Evolutionary conservation across 345 rosid species (phyloP).

Genomic region (Gossypium turneri): DNA sequence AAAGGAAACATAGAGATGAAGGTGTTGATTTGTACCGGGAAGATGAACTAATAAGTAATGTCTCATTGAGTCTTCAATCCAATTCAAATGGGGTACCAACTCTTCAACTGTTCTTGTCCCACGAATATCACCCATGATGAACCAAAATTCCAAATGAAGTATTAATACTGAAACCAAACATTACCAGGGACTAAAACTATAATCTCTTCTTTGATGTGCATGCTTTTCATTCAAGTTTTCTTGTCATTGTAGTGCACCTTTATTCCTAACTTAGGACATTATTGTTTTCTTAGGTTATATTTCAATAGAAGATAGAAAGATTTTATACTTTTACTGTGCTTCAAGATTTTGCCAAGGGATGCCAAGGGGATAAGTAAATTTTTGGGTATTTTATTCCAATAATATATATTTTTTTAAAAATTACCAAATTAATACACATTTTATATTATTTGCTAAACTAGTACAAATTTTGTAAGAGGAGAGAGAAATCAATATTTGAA

Average conservation of each 20-base stretch:
- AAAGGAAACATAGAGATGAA: neutral
- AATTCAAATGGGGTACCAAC: neutral
- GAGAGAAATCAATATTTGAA: no score
- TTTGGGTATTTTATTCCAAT: neutral
- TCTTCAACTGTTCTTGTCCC: neutral
- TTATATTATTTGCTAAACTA: no score
- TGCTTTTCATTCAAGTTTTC: neutral
- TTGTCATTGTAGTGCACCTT: slow-evolving; percentile 2
- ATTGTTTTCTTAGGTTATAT: neutral
- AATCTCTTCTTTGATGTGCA: neutral
- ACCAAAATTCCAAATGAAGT: neutral
- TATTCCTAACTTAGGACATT: slow-evolving; percentile 1
- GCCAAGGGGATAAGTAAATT: neutral
- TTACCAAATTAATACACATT: no score
- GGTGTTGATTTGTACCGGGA: neutral
- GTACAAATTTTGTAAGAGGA: no score
- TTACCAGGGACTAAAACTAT: neutral
- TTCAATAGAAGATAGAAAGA: neutral
- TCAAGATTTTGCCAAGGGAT: neutral
- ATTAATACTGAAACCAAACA: neutral
- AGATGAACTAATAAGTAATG: neutral
- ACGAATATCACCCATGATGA: neutral
- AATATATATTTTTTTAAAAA: no score
- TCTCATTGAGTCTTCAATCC: neutral
- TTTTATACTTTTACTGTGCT: neutral